A percentile compares a stretch with the other conserved stretches of the same genome.
Evolutionary conservation across 2,329 filamentous ascomycete species (phyloP).

Genomic region (Neodidymelliopsis sp.): DNA sequence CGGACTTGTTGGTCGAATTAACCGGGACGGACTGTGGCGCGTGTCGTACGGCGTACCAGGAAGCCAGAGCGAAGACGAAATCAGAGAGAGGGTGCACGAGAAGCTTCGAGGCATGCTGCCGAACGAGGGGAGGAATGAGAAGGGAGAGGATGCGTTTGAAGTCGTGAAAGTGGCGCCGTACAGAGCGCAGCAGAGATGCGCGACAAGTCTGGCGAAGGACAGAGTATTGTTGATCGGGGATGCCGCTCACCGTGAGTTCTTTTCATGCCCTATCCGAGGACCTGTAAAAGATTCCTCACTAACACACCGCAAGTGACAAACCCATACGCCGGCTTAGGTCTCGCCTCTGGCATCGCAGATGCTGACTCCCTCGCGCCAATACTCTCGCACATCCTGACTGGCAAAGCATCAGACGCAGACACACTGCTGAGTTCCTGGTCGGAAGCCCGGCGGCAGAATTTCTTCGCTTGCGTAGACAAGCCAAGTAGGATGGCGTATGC

Average conservation of each 20-base stretch:
- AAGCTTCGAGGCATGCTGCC: constrained; percentile 46
- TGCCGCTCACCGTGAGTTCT: constrained; percentile 47
- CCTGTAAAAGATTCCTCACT: neutral
- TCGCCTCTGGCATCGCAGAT: constrained; percentile 47
- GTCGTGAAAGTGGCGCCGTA: constrained; percentile 50
- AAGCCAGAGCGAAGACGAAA: constrained; percentile 39
- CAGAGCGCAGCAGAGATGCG: constrained; percentile 52
- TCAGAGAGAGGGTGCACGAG: constrained; percentile 33
- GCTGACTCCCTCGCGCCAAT: constrained; percentile 40
- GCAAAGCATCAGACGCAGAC: constrained; percentile 23
- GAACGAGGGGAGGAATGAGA: constrained; percentile 26
- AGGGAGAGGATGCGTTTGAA: constrained; percentile 31
- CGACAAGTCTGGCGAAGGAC: constrained; percentile 39
- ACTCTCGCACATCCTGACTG: constrained; percentile 33
- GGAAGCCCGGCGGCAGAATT: constrained; percentile 43
- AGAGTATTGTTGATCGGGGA: constrained; percentile 50
- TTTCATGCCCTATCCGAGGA: neutral
- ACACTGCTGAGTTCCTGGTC: constrained; percentile 47
- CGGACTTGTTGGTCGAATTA: constrained; percentile 48
- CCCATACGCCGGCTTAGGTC: constrained; percentile 48
- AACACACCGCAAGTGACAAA: constrained; percentile 41
- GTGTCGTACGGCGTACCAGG: constrained; percentile 51
- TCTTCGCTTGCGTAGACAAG: constrained; percentile 46
- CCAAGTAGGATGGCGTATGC: constrained; percentile 39
- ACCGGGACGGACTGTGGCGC: constrained; percentile 49